These are phyloP conservation scores for Trichophaea hybrida DNA, from an alignment of 2,329 filamentous ascomycete genomes.

Conservation along the genomic window DNA sequence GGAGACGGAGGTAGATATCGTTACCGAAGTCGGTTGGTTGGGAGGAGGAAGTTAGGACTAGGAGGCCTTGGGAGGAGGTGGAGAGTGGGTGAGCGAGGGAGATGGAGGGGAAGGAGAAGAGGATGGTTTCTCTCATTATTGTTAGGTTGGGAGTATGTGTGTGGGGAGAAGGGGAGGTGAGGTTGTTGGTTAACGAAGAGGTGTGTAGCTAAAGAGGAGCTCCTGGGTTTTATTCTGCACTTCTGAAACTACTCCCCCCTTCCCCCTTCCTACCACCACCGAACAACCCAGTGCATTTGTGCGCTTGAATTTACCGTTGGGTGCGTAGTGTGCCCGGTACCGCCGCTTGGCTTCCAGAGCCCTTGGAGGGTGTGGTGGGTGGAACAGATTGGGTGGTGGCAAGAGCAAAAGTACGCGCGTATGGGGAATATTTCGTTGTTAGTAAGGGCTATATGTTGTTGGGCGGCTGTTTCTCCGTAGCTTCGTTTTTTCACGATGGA, in stretches of 20 bases:
- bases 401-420: too few species aligned
- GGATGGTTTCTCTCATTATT: background rate
- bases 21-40: background rate
- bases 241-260: background rate
- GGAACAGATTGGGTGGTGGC: too few species aligned
- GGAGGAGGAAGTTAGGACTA: background rate
- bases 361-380: too few species aligned
- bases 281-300: background rate
- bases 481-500: too few species aligned
- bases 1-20: slow-evolving; percentile 11
- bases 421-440: too few species aligned
- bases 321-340: too few species aligned
- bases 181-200: too few species aligned
- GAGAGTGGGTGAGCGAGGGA: background rate
- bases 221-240: background rate
- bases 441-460: too few species aligned
- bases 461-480: too few species aligned
- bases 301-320: too few species aligned
- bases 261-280: background rate
- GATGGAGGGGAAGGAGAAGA: slow-evolving; percentile 5
- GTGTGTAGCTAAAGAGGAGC: too few species aligned
- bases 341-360: too few species aligned
- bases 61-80: background rate
- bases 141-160: background rate
- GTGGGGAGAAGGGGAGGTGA: background rate